These are phyloP conservation scores for Gentiana straminea DNA, from an alignment of 257 asterid genomes.

Conservation along the genomic window DNA sequence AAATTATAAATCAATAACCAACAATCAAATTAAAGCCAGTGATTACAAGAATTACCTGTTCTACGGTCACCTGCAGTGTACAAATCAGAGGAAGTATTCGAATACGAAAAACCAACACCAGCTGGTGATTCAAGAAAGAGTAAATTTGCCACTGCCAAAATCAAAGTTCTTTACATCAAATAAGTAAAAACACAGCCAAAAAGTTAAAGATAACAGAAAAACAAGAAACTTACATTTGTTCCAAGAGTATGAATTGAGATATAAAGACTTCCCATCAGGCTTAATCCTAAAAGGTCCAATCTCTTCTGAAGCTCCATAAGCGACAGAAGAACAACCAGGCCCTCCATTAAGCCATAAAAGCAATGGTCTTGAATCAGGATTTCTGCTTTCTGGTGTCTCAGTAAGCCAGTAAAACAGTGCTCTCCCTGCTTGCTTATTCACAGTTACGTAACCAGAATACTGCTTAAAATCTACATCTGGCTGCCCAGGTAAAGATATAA, in stretches of 20 bases:
- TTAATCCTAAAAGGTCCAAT: constrained; percentile 88
- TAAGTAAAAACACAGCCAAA: background rate
- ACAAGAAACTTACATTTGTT: constrained; percentile 55
- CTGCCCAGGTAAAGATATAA: constrained; percentile 74
- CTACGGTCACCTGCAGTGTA: constrained; percentile 68
- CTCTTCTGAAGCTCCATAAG: constrained; percentile 93
- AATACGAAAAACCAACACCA: constrained; percentile 94
- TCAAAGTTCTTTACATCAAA: constrained; percentile 7
- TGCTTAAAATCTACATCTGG: constrained; percentile 65
- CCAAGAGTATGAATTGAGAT: constrained; percentile 79
- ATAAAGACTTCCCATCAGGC: constrained; percentile 78
- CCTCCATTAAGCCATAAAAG: constrained; percentile 98
- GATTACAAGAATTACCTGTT: constrained; percentile 49
- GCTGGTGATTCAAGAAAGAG: constrained; percentile 96
- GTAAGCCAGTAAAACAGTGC: constrained; percentile 90
- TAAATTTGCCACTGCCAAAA: constrained; percentile 81
- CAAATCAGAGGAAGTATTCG: constrained; percentile 84
- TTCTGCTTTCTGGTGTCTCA: constrained; percentile 49
- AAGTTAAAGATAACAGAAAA: background rate
- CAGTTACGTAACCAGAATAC: constrained; percentile 80
- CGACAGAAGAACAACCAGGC: constrained; percentile 97
- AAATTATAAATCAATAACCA: background rate
- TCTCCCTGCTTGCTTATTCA: constrained; percentile 63
- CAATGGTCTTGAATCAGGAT: constrained; percentile 71
- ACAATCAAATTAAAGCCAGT: constrained; percentile 11